Evolutionary conservation across 148 eudicot species (phyloP), one percentile per base, ranked within the genome.

Genomic region (Nepenthes gracilis): DNA sequence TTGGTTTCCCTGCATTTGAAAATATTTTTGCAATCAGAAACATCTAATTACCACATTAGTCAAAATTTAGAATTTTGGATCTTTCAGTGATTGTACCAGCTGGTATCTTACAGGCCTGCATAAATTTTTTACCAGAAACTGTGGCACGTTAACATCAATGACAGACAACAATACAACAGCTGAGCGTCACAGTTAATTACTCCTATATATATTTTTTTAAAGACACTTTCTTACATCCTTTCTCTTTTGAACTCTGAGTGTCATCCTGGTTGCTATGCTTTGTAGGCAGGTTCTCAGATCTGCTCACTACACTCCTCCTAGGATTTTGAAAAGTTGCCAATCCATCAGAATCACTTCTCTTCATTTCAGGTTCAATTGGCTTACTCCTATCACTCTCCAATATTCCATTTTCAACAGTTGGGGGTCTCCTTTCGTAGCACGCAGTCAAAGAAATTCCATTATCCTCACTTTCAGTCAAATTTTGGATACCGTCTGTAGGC

Each of bases 311-410:
- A 32, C 13, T 56, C 9, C 54, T 64, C 58, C 11, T 36, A 55
- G 36, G 49, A 9, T 48, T 65, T 65, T 49, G 37, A 12, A 67
- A 49, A 34, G 54, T 59, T 52, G 62, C 64, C 51, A 43, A 59
- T 32, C 60, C 66, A 67, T 72, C 73, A 38, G 40, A 53, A 61
- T 80, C 75, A 47, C 64, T 67, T 60, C 62, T 73, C 64, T 67
- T 67, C 38, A 54, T 43, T 38, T 47, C 35, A 61, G 52, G 58
- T 66, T 54, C 48, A 14, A 48, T 40, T 53, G 36, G 66, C 38
- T 61, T 60, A 64, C 36, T 35, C 11, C 65, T 73, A 67, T 73
- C 74, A 68, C 53, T 11, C 6, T 6, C 53, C 6, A 64, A 55
- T 49, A 48, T 60, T 55, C 47, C 63, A 33, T 54, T 59, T 43